Evolutionary conservation across 331 rosid genomes (phyloP).

Genomic region (Saraca asoca): DNA sequence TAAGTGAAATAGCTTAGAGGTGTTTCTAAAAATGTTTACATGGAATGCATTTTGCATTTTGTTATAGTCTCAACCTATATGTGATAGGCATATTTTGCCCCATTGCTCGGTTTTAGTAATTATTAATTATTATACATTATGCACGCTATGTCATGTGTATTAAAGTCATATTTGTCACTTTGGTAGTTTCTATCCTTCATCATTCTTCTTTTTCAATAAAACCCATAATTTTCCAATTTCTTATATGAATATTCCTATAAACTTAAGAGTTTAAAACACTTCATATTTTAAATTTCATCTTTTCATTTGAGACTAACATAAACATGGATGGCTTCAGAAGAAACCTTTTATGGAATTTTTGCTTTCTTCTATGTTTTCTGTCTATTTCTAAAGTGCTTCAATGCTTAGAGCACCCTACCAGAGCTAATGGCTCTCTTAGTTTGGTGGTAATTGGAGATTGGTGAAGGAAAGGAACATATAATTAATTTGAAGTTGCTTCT

Average conservation of each 20-base stretch:
- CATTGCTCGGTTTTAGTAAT: too few relatives aligned
- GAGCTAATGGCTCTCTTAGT: constrained; percentile 47
- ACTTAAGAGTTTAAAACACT: background rate
- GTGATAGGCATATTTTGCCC: too few relatives aligned
- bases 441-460: constrained; percentile 60
- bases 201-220: background rate
- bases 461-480: constrained; percentile 59
- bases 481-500: constrained; percentile 49
- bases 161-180: background rate
- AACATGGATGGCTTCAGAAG: constrained; percentile 27
- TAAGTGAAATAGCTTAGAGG: too few relatives aligned
- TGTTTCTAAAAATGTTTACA: too few relatives aligned
- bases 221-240: background rate
- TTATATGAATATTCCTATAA: background rate
- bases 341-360: constrained; percentile 9
- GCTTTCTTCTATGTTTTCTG: constrained; percentile 22
- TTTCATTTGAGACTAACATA: background rate
- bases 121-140: too few relatives aligned
- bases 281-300: background rate
- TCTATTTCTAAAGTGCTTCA: constrained; percentile 38
- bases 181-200: background rate
- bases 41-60: too few relatives aligned
- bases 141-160: too few relatives aligned
- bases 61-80: too few relatives aligned
- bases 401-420: constrained; percentile 44